A percentile compares a stretch with the other conserved stretches of the same genome.
These are phyloP conservation scores for Parastagonospora avenae DNA, from an alignment of 2,329 filamentous ascomycete genomes.

Conservation along the genomic window DNA sequence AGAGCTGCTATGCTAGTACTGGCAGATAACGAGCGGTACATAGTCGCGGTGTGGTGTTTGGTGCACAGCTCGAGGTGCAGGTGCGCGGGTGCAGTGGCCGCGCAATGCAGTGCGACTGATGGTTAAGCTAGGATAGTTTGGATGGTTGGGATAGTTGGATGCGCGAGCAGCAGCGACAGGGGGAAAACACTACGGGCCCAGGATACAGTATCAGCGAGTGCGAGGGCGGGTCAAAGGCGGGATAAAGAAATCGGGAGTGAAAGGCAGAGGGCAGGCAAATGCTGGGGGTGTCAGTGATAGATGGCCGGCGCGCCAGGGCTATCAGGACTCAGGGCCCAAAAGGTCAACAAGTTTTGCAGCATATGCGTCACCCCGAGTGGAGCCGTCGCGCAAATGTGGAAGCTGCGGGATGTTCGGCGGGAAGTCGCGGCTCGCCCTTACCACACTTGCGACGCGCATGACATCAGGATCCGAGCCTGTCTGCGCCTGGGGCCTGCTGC, in stretches of 20 bases:
- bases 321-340: not conserved
- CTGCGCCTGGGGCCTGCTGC: not conserved
- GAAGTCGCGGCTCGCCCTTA: not conserved
- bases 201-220: not conserved
- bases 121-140: not conserved
- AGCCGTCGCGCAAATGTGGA: not conserved
- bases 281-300: not conserved
- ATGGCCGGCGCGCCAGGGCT: not conserved
- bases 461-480: not conserved
- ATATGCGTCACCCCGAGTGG: not conserved
- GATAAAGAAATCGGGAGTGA: not conserved
- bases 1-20: slow-evolving; percentile 17
- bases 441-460: not conserved
- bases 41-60: slow-evolving; percentile 8
- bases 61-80: not conserved
- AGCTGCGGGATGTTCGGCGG: no score
- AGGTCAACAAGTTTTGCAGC: slow-evolving; percentile 1
- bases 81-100: slow-evolving; percentile 1
- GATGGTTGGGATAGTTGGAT: not conserved
- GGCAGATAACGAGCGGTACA: slow-evolving; percentile 27
- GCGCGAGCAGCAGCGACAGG: not conserved
- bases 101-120: not conserved
- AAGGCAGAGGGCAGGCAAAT: not conserved
- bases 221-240: not conserved
- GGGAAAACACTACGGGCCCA: not conserved